Base-by-base conservation (phyloP, 2,329 filamentous ascomycete species). In the Aspergillus felis region DNA sequence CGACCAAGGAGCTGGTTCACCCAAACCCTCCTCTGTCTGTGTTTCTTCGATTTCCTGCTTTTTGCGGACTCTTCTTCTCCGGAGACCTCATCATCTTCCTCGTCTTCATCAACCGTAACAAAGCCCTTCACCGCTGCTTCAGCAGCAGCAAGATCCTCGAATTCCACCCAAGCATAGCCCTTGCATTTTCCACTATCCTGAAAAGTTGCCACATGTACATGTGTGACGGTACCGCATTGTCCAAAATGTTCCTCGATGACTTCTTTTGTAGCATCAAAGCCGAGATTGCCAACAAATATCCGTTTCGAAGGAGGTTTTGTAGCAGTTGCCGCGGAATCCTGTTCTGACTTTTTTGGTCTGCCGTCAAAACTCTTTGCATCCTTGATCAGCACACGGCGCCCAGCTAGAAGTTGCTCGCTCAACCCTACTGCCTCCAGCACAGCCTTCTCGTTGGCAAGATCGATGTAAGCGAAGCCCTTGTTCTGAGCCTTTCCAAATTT, bases 181-280 rank as follows among this genome's bases (percentile, higher is more conserved):
- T 97, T 97, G 80, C 94, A 99, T 78, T 97, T 99, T 47, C 94
- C 94, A 22, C 88, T 88, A 74, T 99, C 95, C 74, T 97, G 91
- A 71, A 99, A 99, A 0, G 92, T 96, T 2, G 94, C 94, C 64
- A 97, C 81, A 76, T 96, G 93, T 62, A 91, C 84, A 78, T 90
- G 90, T 54, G 87, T 85, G 60, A 97, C 85, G 61, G 87, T 82
- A 52, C 94, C 94, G 71, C 93, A 97, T 72, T 88, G 90, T 51
- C 83, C 82, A 73, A 96, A 97, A 71, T 96, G 91, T 62, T 87
- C 82, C 64, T 86, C 81, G 51, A 99, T 76, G 66, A 91, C 87
- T 55, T 96, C 91, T 66, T 93, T 89, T 6, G 87, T 92, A 4
- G 87, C 85, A 69, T 90, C 86, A 75, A 93, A 96, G 55, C 88